phyloP scores from a whole-genome alignment of 257 asterid species.

The Nicotiana paniculata region DNA sequence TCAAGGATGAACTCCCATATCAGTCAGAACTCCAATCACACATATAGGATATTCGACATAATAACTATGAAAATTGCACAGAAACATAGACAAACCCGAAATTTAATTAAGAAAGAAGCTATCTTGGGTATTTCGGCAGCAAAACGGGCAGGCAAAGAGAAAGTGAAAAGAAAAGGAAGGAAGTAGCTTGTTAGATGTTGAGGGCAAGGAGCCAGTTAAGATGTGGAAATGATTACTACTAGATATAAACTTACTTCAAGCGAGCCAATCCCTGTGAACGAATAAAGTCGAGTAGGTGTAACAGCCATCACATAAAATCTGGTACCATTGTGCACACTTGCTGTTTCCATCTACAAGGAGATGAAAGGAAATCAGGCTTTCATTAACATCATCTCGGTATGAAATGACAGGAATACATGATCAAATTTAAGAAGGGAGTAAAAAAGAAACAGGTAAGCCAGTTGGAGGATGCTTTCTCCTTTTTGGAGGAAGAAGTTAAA shows the following conservation, averaged over 20 bases:
- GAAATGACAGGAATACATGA: background rate
- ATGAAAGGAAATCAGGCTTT: background rate
- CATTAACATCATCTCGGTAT: background rate
- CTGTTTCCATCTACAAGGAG: slow-evolving; percentile 83
- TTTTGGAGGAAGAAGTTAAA: background rate
- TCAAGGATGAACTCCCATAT: background rate
- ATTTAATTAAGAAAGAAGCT: background rate
- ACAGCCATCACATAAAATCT: slow-evolving; percentile 96
- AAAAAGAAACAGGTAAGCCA: background rate
- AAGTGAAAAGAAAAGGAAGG: background rate
- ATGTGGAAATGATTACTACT: slow-evolving; percentile 1
- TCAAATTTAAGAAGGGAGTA: background rate
- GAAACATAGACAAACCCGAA: background rate
- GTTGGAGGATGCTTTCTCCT: background rate
- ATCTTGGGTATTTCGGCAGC: background rate
- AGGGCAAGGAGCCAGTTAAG: background rate
- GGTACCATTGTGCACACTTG: slow-evolving; percentile 49
- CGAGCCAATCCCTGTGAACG: slow-evolving; percentile 88
- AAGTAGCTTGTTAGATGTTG: background rate
- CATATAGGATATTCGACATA: background rate
- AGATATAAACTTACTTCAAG: slow-evolving; percentile 57
- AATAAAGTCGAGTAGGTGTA: slow-evolving; percentile 94
- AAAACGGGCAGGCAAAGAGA: background rate
- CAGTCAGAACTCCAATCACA: background rate
- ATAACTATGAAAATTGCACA: background rate